phyloP scores from a whole-genome alignment of 2,329 filamentous ascomycete species.

The Calonectria honghensis region DNA sequence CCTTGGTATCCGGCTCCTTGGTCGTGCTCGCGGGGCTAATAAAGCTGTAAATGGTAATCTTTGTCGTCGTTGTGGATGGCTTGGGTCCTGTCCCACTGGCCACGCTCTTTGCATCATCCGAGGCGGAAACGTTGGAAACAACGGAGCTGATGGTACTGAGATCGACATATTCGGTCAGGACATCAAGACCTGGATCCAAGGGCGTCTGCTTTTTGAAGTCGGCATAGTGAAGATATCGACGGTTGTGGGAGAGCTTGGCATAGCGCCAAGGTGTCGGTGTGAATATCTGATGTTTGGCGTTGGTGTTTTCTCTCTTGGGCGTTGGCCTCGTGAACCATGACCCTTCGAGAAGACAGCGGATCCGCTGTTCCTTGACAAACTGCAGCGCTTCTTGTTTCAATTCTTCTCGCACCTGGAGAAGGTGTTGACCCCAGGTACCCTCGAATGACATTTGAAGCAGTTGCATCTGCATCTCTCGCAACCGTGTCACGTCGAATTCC shows the following conservation, averaged over 20 bases:
- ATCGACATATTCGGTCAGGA: conserved; percentile 88
- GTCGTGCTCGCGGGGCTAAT: conserved; percentile 63
- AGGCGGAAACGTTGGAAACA: conserved; percentile 90
- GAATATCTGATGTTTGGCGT: conserved; percentile 62
- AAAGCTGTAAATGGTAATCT: conserved; percentile 93
- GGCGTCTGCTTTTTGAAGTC: conserved; percentile 83
- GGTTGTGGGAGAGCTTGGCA: conserved; percentile 91
- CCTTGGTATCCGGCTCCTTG: conserved; percentile 65
- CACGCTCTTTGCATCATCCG: conserved; percentile 69
- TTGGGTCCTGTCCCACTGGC: conserved; percentile 66
- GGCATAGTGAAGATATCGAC: conserved; percentile 91
- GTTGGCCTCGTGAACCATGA: conserved; percentile 85
- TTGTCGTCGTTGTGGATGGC: conserved; percentile 81
- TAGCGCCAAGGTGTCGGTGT: conserved; percentile 83
- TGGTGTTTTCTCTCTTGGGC: conserved; percentile 61
- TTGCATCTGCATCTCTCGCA: conserved; percentile 95
- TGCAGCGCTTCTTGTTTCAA: conserved; percentile 93
- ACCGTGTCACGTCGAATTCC: conserved; percentile 85
- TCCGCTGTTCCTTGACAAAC: conserved; percentile 97
- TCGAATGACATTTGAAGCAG: conserved; percentile 93
- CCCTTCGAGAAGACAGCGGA: conserved; percentile 90
- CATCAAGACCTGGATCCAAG: conserved; percentile 82
- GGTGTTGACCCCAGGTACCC: conserved; percentile 93
- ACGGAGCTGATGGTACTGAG: conserved; percentile 92
- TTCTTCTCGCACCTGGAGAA: conserved; percentile 93